A percentile compares a stretch with the other conserved stretches of the same genome.
These are phyloP conservation scores for Brassica balearica DNA, from an alignment of 441 rosid species.

Conservation along the genomic window DNA sequence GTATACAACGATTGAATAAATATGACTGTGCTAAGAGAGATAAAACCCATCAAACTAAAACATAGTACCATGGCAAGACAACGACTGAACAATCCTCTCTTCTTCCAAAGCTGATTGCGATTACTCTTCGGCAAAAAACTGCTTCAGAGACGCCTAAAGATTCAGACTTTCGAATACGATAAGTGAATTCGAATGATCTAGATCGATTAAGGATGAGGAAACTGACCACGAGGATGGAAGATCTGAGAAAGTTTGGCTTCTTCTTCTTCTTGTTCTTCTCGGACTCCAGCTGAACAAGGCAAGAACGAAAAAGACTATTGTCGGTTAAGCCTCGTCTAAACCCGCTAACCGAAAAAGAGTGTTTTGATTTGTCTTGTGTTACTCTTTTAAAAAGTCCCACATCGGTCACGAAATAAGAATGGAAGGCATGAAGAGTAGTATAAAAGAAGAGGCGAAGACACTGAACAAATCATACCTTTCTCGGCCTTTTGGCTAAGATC, in stretches of 20 bases:
- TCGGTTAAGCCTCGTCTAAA: not conserved
- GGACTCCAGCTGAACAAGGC: slow-evolving; percentile 4
- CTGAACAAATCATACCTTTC: slow-evolving; percentile 42
- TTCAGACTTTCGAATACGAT: not conserved
- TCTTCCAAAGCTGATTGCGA: not conserved
- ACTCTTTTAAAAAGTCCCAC: slow-evolving; percentile 22
- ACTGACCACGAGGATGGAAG: not conserved
- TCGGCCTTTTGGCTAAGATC: slow-evolving; percentile 99
- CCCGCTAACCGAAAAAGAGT: not conserved
- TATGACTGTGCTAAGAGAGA: not conserved
- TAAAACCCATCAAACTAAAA: slow-evolving; percentile 8
- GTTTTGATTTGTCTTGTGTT: not conserved
- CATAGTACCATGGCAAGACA: slow-evolving; percentile 32
- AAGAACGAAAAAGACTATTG: not conserved
- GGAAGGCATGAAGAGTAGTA: not conserved
- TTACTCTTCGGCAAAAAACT: not conserved
- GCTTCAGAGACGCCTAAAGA: not conserved
- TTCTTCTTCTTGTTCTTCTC: slow-evolving; percentile 14
- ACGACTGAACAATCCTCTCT: not conserved
- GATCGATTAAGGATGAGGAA: not conserved
- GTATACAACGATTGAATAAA: slow-evolving; percentile 8
- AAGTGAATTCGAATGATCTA: not conserved
- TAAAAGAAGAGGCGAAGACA: fast-evolving
- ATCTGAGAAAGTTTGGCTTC: not conserved
- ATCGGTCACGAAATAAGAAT: slow-evolving; percentile 3